Conservation (phyloP, 805 yeast species). For the Candida chauliodis region DNA sequence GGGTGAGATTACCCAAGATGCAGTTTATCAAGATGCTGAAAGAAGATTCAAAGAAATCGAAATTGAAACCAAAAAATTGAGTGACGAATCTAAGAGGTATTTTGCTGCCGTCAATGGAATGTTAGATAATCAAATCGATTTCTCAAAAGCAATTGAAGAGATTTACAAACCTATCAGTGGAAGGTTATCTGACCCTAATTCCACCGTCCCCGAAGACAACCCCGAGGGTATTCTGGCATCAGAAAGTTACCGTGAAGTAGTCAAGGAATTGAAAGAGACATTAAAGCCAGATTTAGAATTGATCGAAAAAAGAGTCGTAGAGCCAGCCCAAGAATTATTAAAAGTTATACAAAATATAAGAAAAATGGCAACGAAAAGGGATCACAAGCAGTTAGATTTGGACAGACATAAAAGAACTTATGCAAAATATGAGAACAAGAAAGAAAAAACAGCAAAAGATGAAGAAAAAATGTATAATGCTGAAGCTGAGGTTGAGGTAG, state of each 20-base stretch:
- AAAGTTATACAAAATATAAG: conserved; percentile 78
- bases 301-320: conserved; percentile 83
- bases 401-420: conserved; percentile 76
- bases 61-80: conserved; percentile 79
- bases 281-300: conserved; percentile 90
- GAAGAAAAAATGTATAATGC: conserved; percentile 87
- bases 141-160: conserved; percentile 93
- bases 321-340: conserved; percentile 88
- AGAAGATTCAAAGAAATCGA: conserved; percentile 93
- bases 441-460: conserved; percentile 80
- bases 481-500: conserved; percentile 84
- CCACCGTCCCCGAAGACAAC: conserved; percentile 84
- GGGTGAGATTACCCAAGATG: conserved; percentile 62
- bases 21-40: conserved; percentile 94
- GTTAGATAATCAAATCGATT: conserved; percentile 90
- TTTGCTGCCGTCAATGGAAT: conserved; percentile 89
- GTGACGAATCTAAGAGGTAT: conserved; percentile 87
- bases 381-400: conserved; percentile 90
- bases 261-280: conserved; percentile 77
- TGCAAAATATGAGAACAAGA: conserved; percentile 73
- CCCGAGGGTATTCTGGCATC: conserved; percentile 96
- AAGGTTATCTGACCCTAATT: conserved; percentile 82
- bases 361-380: conserved; percentile 93
- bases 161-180: conserved; percentile 96
- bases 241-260: conserved; percentile 85